A percentile compares a stretch with the other conserved stretches of the same genome.
Evolutionary conservation across 352 stramenopile genomes (phyloP).

Genomic region (Phytophthora foliorum): DNA sequence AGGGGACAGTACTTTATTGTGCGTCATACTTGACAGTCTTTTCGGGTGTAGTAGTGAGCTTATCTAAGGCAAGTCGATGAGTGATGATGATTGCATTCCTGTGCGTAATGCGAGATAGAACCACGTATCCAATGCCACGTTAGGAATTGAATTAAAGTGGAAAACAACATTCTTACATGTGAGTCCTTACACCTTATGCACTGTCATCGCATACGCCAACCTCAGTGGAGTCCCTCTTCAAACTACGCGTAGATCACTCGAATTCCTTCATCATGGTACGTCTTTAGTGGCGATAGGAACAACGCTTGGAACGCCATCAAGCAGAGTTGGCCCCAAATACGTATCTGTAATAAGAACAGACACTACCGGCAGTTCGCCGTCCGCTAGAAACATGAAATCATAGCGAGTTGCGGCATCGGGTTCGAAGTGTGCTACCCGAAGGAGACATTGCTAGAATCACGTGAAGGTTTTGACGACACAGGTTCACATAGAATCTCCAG

Average conservation of each 20-base stretch:
- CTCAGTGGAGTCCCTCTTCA: neutral
- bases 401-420: conserved; percentile 95
- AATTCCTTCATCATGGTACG: neutral
- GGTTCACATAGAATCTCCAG: conserved; percentile 95
- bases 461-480: conserved; percentile 95
- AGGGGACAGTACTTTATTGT: too few relatives aligned
- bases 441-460: conserved; percentile 97
- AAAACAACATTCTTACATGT: conserved; percentile 1
- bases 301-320: conserved; percentile 1
- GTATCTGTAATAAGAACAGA: neutral
- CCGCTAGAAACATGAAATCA: neutral
- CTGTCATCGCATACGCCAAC: conserved; percentile 2
- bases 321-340: neutral
- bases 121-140: too few relatives aligned
- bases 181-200: conserved; percentile 6
- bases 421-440: conserved; percentile 93
- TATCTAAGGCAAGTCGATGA: too few relatives aligned
- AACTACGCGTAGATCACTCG: conserved; percentile 2
- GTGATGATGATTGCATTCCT: too few relatives aligned
- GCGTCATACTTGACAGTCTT: too few relatives aligned
- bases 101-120: too few relatives aligned
- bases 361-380: neutral
- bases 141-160: conserved; percentile 1
- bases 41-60: too few relatives aligned
- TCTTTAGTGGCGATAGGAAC: conserved; percentile 1